phyloP scores from a whole-genome alignment of 2,329 filamentous ascomycete species.

The Taxawa tesnikishii region DNA sequence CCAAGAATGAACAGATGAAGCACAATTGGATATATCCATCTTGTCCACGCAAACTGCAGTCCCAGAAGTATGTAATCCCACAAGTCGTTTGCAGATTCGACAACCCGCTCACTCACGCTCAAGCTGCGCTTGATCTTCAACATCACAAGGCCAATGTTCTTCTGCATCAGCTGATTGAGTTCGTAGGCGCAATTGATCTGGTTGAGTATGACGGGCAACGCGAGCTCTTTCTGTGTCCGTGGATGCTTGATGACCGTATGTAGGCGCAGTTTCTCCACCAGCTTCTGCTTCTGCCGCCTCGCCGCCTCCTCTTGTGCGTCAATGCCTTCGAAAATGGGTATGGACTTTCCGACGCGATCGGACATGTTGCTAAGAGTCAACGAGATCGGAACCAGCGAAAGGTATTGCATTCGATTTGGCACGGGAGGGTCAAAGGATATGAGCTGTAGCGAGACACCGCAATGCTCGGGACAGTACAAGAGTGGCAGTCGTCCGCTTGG shows the following conservation, averaged over 20 bases:
- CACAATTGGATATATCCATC: constrained; percentile 69
- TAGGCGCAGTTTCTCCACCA: constrained; percentile 77
- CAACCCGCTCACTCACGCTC: constrained; percentile 88
- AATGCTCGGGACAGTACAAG: constrained; percentile 55
- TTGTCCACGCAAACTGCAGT: constrained; percentile 57
- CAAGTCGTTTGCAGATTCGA: constrained; percentile 80
- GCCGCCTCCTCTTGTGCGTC: constrained; percentile 62
- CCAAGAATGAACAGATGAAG: constrained; percentile 60
- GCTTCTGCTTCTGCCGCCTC: constrained; percentile 48
- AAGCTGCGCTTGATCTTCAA: constrained; percentile 69
- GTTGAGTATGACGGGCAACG: constrained; percentile 69
- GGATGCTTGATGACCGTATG: constrained; percentile 73
- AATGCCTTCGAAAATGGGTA: constrained; percentile 38
- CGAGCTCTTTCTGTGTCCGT: constrained; percentile 70
- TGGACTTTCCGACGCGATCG: constrained; percentile 21
- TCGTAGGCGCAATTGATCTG: constrained; percentile 96
- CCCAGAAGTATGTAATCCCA: constrained; percentile 61
- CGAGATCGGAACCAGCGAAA: constrained; percentile 80
- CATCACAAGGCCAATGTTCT: constrained; percentile 77
- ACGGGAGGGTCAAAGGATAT: constrained; percentile 80
- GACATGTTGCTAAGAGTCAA: constrained; percentile 54
- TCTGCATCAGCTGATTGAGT: constrained; percentile 72
- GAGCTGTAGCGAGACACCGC: constrained; percentile 66
- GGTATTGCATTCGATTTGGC: constrained; percentile 87
- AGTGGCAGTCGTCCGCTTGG: constrained; percentile 46